These are phyloP conservation scores for Trichoderma pleuroti DNA, from an alignment of 2,329 filamentous ascomycete species.

Conservation along the genomic window DNA sequence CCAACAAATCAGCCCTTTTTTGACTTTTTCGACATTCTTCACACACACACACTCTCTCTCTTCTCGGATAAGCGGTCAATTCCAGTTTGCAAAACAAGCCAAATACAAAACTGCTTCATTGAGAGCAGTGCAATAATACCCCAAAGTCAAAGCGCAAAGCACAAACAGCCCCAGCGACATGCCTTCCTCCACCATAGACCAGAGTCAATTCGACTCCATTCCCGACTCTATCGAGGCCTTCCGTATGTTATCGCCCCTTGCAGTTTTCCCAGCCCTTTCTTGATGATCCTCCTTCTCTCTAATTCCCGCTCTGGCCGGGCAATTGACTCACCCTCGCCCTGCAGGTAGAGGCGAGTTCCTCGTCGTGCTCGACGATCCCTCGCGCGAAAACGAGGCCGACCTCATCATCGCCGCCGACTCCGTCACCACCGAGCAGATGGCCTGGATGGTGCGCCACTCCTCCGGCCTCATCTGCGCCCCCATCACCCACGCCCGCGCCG, in stretches of 20 bases:
- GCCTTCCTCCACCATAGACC: constrained; percentile 49
- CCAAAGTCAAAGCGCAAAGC: neutral
- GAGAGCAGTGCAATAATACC: neutral
- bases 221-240: constrained; percentile 62
- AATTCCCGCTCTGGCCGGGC: neutral
- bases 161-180: constrained; percentile 32
- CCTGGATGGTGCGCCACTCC: constrained; percentile 90
- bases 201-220: constrained; percentile 60
- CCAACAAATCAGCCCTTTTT: neutral
- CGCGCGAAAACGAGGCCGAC: constrained; percentile 97
- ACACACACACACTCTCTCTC: neutral
- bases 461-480: constrained; percentile 91
- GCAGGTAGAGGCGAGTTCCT: constrained; percentile 83
- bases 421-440: constrained; percentile 85
- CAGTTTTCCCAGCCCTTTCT: neutral
- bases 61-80: neutral
- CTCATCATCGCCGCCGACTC: constrained; percentile 88
- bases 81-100: neutral
- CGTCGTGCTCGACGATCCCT: constrained; percentile 86
- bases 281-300: neutral
- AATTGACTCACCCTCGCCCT: neutral
- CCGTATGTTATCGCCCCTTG: constrained; percentile 44
- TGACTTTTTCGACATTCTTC: neutral
- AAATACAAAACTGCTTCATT: neutral
- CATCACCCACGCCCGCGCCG: constrained; percentile 65